These are phyloP conservation scores for Phaeophleospora eucalypticola DNA, from an alignment of 2,329 filamentous ascomycete genomes.

Conservation along the genomic window DNA sequence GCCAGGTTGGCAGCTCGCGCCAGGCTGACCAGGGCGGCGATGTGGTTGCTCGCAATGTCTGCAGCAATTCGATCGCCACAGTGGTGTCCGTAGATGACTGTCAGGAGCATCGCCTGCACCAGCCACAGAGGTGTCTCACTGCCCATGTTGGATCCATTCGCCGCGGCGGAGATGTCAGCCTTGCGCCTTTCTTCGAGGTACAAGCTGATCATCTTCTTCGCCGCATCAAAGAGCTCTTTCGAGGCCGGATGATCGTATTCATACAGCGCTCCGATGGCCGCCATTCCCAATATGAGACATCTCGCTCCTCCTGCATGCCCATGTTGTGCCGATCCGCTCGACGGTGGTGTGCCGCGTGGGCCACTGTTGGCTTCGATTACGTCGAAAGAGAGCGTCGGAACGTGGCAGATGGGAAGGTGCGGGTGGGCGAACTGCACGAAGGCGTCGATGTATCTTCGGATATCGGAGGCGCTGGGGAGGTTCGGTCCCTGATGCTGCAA, in stretches of 20 bases:
- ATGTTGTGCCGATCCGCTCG: conserved; percentile 49
- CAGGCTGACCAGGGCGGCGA: conserved; percentile 82
- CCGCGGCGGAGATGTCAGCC: conserved; percentile 66
- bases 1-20: conserved; percentile 82
- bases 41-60: conserved; percentile 89
- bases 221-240: conserved; percentile 82
- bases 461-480: conserved; percentile 76
- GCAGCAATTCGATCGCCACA: conserved; percentile 86
- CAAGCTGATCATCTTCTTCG: conserved; percentile 90
- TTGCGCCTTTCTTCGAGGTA: conserved; percentile 90
- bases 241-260: conserved; percentile 77
- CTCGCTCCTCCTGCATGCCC: conserved; percentile 70
- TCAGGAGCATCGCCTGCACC: conserved; percentile 93
- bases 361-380: conserved; percentile 60
- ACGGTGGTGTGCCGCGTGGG: conserved; percentile 49
- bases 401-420: conserved; percentile 89
- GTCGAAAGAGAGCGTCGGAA: conserved; percentile 88
- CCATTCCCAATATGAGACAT: conserved; percentile 82
- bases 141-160: conserved; percentile 42
- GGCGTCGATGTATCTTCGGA: conserved; percentile 84
- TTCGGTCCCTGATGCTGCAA: conserved; percentile 41
- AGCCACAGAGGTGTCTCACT: conserved; percentile 78
- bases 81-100: conserved; percentile 92
- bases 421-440: conserved; percentile 93
- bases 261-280: conserved; percentile 80